phyloP scores from a whole-genome alignment of 495 filamentous ascomycete genomes.

The Saxispiralis lemnorum region DNA sequence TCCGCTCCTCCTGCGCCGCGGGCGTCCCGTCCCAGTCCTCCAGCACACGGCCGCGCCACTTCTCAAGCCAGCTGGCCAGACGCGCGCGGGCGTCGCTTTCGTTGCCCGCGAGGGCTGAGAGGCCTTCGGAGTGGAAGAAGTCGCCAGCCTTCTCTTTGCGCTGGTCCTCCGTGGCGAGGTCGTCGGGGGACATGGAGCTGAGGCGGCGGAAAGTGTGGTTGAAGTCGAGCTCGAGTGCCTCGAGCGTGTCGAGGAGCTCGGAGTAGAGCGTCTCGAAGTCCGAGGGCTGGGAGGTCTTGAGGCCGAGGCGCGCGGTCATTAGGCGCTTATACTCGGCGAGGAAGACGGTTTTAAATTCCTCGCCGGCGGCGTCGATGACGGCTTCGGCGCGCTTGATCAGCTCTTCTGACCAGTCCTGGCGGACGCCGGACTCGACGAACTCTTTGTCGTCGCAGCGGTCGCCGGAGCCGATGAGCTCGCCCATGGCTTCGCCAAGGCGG shows the following conservation, averaged over 20 bases:
- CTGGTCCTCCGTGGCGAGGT: constrained; percentile 42
- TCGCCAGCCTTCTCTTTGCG: constrained; percentile 37
- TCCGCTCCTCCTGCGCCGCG: constrained; percentile 39
- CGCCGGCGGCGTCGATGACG: constrained; percentile 56
- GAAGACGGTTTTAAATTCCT: constrained; percentile 78
- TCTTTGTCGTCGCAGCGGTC: constrained; percentile 43
- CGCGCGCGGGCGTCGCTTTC: constrained; percentile 45
- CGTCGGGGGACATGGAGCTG: constrained; percentile 35
- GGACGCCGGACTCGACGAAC: constrained; percentile 56
- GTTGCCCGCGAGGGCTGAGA: constrained; percentile 33
- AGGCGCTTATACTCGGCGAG: constrained; percentile 67
- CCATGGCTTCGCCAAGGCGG: constrained; percentile 74
- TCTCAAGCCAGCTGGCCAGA: constrained; percentile 57
- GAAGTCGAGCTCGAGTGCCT: constrained; percentile 69
- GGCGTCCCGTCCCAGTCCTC: constrained; percentile 46
- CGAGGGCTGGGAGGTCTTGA: constrained; percentile 41
- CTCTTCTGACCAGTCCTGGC: constrained; percentile 44
- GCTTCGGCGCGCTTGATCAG: constrained; percentile 64
- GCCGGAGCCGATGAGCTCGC: constrained; percentile 69
- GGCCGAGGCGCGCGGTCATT: constrained; percentile 61
- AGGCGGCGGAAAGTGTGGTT: constrained; percentile 78
- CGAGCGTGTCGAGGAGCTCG: constrained; percentile 64
- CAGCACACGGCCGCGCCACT: constrained; percentile 47
- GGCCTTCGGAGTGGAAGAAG: constrained; percentile 57
- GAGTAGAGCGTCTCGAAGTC: constrained; percentile 69